Conservation (phyloP, 2,329 filamentous ascomycete genomes). For the Lecanicillium sp. region DNA sequence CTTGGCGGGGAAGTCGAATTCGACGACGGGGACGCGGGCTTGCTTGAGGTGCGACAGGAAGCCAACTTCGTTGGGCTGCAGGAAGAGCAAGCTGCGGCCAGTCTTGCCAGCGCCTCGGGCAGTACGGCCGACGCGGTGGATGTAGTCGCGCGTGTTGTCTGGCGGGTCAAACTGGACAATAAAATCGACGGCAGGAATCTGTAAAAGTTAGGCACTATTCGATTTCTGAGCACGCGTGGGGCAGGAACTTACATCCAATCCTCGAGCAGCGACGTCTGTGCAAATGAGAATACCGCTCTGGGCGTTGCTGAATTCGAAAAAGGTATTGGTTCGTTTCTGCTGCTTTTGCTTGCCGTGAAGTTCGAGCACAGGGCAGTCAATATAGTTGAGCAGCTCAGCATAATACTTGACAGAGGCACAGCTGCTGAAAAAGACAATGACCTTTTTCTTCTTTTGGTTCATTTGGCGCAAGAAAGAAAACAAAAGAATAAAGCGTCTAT, state of each 20-base stretch:
- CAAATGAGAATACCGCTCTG: slow-evolving; percentile 83
- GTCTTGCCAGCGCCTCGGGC: slow-evolving; percentile 76
- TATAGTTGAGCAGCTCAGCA: slow-evolving; percentile 92
- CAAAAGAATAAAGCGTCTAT: slow-evolving; percentile 86
- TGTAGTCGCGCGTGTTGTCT: slow-evolving; percentile 84
- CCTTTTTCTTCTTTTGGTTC: slow-evolving; percentile 81
- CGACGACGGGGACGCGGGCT: slow-evolving; percentile 84
- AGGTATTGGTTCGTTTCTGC: slow-evolving; percentile 96
- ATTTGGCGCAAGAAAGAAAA: slow-evolving; percentile 85
- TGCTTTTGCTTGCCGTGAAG: slow-evolving; percentile 96
- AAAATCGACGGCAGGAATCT: slow-evolving; percentile 92
- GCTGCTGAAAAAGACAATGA: slow-evolving; percentile 92
- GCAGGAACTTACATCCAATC: slow-evolving; percentile 62
- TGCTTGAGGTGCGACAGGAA: slow-evolving; percentile 89
- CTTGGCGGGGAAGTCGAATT: slow-evolving; percentile 89
- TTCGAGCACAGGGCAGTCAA: slow-evolving; percentile 81
- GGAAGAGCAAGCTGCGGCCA: slow-evolving; percentile 84
- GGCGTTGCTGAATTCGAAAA: slow-evolving; percentile 83
- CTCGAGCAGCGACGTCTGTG: slow-evolving; percentile 92
- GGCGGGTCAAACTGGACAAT: slow-evolving; percentile 94
- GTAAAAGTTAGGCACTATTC: slow-evolving; percentile 9
- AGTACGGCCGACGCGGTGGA: slow-evolving; percentile 92
- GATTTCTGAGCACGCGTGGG: neutral
- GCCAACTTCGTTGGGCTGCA: slow-evolving; percentile 85
- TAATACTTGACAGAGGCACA: slow-evolving; percentile 96